Conservation (phyloP, 2,329 filamentous ascomycete species). For the Scedosporium minutisporum region DNA sequence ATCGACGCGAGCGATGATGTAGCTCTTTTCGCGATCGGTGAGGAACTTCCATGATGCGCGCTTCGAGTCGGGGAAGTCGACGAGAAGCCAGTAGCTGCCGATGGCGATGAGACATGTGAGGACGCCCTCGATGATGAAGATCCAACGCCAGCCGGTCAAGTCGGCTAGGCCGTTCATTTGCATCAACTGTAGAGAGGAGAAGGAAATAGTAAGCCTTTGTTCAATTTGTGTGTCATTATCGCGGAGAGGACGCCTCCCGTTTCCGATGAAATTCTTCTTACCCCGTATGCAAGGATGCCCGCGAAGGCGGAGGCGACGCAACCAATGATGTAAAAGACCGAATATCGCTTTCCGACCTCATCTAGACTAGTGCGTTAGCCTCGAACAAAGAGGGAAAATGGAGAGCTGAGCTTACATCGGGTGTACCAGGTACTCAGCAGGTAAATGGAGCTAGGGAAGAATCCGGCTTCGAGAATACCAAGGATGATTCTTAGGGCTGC, state of each 20-base stretch:
- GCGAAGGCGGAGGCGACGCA: conserved; percentile 56
- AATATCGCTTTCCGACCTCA: conserved; percentile 61
- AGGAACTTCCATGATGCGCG: conserved; percentile 44
- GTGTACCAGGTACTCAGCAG: conserved; percentile 68
- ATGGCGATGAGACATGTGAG: conserved; percentile 45
- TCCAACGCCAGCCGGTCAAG: conserved; percentile 57
- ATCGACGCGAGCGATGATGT: conserved; percentile 44
- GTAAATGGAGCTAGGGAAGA: conserved; percentile 63
- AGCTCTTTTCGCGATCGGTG: conserved; percentile 37
- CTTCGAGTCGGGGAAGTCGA: conserved; percentile 53
- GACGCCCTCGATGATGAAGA: conserved; percentile 47
- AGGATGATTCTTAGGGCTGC: conserved; percentile 48
- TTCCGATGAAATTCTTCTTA: conserved; percentile 20
- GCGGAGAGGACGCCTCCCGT: conserved; percentile 8
- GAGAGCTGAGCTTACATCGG: conserved; percentile 35
- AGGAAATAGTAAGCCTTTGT: conserved; percentile 10
- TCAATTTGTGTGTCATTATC: too few relatives aligned
- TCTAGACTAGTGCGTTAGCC: conserved; percentile 25
- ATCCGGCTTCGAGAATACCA: conserved; percentile 59
- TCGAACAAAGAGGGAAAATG: too few relatives aligned
- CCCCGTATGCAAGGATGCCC: conserved; percentile 60
- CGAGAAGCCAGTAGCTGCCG: conserved; percentile 45
- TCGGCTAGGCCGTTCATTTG: conserved; percentile 48
- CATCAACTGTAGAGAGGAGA: conserved; percentile 37
- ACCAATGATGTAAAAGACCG: conserved; percentile 59